Evolutionary conservation across 208 protist genomes (phyloP).

Genomic region (Borovskyia barvae): DNA sequence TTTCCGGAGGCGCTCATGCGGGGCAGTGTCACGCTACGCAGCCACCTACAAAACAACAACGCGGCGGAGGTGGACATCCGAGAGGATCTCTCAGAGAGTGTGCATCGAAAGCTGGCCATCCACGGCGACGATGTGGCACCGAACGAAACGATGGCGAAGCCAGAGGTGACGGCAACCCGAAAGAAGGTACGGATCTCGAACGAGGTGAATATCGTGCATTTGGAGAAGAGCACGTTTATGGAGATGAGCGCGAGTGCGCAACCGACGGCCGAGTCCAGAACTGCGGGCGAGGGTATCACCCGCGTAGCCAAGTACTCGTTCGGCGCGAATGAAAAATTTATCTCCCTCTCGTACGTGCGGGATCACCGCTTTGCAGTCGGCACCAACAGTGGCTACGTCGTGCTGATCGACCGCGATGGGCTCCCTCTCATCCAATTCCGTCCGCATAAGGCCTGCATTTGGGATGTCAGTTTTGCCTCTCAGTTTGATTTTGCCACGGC

Average conservation of each 20-base stretch:
- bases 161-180: slow-evolving; percentile 47
- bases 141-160: slow-evolving; percentile 23
- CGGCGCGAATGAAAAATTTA: slow-evolving; percentile 85
- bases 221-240: slow-evolving; percentile 88
- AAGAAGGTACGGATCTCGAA: slow-evolving; percentile 83
- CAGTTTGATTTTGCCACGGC: slow-evolving; percentile 87
- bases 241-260: slow-evolving; percentile 83
- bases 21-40: slow-evolving; percentile 73
- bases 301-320: slow-evolving; percentile 84
- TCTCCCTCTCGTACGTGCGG: slow-evolving; percentile 79
- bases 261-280: slow-evolving; percentile 38
- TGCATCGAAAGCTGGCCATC: slow-evolving; percentile 38
- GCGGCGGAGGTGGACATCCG: slow-evolving; percentile 59
- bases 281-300: slow-evolving; percentile 59
- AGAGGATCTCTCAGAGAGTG: slow-evolving; percentile 67
- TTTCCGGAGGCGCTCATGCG: slow-evolving; percentile 82
- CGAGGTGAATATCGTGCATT: slow-evolving; percentile 84
- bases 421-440: slow-evolving; percentile 88
- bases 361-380: slow-evolving; percentile 86
- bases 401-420: slow-evolving; percentile 81
- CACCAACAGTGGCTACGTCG: slow-evolving; percentile 86
- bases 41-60: slow-evolving; percentile 62
- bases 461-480: slow-evolving; percentile 83
- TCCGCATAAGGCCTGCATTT: slow-evolving; percentile 87
- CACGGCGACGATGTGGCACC: slow-evolving; percentile 43